Base-by-base conservation (phyloP, 2,329 filamentous ascomycete genomes). In the Pseudocercospora pini-densiflorae region DNA sequence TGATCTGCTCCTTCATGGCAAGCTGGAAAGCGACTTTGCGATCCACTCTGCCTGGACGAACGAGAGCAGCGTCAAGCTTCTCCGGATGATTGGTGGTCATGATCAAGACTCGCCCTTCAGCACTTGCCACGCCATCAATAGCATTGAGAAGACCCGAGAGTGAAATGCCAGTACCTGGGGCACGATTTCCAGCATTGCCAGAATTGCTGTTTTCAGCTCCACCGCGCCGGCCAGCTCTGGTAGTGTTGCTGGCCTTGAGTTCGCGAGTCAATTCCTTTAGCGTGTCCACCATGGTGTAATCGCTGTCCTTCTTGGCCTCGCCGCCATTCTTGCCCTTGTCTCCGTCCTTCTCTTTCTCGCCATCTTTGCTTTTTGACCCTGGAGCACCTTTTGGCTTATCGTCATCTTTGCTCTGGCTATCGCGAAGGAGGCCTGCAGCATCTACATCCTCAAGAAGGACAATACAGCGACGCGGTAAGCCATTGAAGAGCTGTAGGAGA, bases 1-100 rank as follows among this genome's bases (percentile, higher is more conserved):
- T 72, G 10, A 79, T 78, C 66, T 84, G 81, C 1, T 76, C 74
- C 27, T 72, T 71, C 29, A 78, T 80, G 1, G 82, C 81, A 2
- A 80, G 76, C 4, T 76, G 83, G 77, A 93, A 91, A 10, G 82
- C 81, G 0, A 92, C 84, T 66, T 90, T 86, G 77, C 87, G 83
- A 71, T 92, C 90, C 3, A 94, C 88, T 1, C 90, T 84, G 0
- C 91, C 91, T 0, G 92, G 90, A 0, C 91, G 84, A 59, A 93
- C 89, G 5, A 95, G 84, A 0, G 76, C 74, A 8, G 74, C 85
- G 74, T 94, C 91, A 0, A 94, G 85, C 14, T 86, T 84, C 72
- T 94, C 89, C 2, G 90, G 89, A 66, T 88, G 86, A 78, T 94
- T 95, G 33, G 90, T 93, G 0, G 92, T 94, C 90, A 94, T 93